Base-by-base conservation (phyloP, 306 rosid genomes). In the Leucaena leucocephala region DNA sequence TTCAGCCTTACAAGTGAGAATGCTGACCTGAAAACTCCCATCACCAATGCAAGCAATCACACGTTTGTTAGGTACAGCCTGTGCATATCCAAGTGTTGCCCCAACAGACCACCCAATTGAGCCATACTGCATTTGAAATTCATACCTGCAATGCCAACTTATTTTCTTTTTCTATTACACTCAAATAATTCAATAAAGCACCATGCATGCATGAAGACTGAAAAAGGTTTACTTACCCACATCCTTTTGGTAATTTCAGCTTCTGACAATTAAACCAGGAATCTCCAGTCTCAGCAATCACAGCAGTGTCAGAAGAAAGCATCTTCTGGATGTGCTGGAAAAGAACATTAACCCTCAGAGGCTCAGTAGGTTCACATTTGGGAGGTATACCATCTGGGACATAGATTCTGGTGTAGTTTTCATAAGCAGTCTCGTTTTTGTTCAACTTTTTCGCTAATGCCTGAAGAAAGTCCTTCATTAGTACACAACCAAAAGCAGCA, bases 51-150 rank as follows among this genome's bases (percentile, higher is more conserved):
- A 87, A 46, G 88, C 76, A 80, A 87, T 87, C 33, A 87, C 87
- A 50, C 80, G 85, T 66, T 87, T 82, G 1, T 71, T 45, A 21
- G 90, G 90, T 1, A 77, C 84, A 1, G 87, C 58, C 34, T 85
- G 88, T 34, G 88, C 90, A 78, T 87, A 87, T 48, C 90, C 88
- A 34, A 85, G 83, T 1, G 88, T 85, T 19, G 85, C 90, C 55
- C 88, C 90, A 59, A 87, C 88, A 13, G 87, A 87, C 90, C 88
- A 87, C n/a, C 90, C 90, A 44, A 87, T 87, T 7, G 90, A 84
- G 15, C 88, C 82, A 71, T 84, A 87, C 35, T 84, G 90, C 86
- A 87, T 87, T 19, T 87, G 88, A 80, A 87, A 85, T 44, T 87
- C 88, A 16, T 87, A 87, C 80, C 90, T 87, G 83, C 82, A 86